Conservation (phyloP, 2,329 filamentous ascomycete species). For the Fusarium sp. region DNA sequence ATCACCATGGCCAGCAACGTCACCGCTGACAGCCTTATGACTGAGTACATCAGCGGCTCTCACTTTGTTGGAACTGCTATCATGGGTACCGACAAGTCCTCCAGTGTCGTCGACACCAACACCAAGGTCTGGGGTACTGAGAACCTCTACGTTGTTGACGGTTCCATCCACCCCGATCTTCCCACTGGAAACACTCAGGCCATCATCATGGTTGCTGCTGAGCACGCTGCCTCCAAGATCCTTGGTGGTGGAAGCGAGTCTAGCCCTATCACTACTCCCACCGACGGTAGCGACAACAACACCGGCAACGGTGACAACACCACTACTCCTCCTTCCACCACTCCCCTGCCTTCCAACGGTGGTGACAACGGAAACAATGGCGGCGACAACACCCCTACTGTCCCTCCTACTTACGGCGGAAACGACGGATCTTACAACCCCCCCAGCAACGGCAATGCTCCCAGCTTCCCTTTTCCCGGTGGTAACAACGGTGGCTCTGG, state of each 20-base stretch:
- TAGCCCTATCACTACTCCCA: constrained; percentile 17
- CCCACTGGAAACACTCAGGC: constrained; percentile 75
- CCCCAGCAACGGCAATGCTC: no score
- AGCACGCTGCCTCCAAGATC: constrained; percentile 62
- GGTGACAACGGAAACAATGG: not conserved
- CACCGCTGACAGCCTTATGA: constrained; percentile 65
- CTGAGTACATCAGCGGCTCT: constrained; percentile 60
- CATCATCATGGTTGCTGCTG: constrained; percentile 71
- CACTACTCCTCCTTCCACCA: not conserved
- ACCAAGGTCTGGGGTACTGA: constrained; percentile 74
- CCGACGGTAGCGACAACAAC: not conserved
- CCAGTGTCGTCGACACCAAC: constrained; percentile 70
- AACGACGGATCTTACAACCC: not conserved
- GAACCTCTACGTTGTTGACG: constrained; percentile 76
- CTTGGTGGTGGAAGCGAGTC: constrained; percentile 5
- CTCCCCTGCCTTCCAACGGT: not conserved
- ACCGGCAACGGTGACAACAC: constrained; percentile 2
- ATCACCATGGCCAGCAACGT: constrained; percentile 61
- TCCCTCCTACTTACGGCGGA: not conserved
- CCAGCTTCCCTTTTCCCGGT: no score
- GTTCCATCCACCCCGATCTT: constrained; percentile 75
- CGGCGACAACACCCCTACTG: not conserved
- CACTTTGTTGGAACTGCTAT: constrained; percentile 71
- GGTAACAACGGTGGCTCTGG: no score
- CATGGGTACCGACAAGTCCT: constrained; percentile 64